A percentile compares a stretch with the other conserved stretches of the same genome.
Evolutionary conservation across 768 basidiomycete species (phyloP).

Genomic region (Lactarius deliciosus): DNA sequence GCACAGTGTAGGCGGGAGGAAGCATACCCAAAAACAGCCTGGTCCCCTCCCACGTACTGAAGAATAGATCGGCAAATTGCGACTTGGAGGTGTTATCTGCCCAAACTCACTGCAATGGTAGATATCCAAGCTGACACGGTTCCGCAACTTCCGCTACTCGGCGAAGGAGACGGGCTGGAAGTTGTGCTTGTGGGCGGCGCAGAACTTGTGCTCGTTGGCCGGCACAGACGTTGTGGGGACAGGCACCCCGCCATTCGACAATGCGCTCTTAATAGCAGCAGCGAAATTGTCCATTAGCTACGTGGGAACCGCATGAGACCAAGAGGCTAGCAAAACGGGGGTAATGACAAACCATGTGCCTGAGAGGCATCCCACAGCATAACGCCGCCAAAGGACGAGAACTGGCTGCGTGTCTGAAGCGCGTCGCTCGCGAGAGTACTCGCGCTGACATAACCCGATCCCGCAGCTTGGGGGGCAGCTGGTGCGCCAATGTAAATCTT

Average conservation of each 20-base stretch:
- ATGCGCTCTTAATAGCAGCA: slow-evolving; percentile 42
- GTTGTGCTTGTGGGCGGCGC: slow-evolving; percentile 32
- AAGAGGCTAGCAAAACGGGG: not conserved
- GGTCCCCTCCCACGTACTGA: slow-evolving; percentile 46
- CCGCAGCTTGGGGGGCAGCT: slow-evolving; percentile 54
- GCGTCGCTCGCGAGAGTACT: slow-evolving; percentile 48
- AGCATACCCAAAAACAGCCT: slow-evolving; percentile 44
- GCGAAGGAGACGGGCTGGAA: slow-evolving; percentile 33
- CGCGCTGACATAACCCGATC: slow-evolving; percentile 57
- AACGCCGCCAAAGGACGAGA: slow-evolving; percentile 66
- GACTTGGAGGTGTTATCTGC: not conserved
- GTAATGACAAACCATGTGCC: slow-evolving; percentile 30
- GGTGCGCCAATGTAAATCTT: slow-evolving; percentile 69
- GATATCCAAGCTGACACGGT: slow-evolving; percentile 45
- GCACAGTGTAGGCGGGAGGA: not conserved
- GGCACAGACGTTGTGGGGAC: slow-evolving; percentile 30
- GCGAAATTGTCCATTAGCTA: slow-evolving; percentile 48
- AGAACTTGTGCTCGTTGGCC: slow-evolving; percentile 24
- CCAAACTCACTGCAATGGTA: slow-evolving; percentile 39
- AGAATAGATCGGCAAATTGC: not conserved
- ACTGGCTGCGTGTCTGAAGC: slow-evolving; percentile 51
- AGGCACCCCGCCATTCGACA: slow-evolving; percentile 33
- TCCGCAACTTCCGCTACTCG: slow-evolving; percentile 40
- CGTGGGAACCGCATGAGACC: slow-evolving; percentile 6
- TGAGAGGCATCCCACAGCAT: slow-evolving; percentile 44